Base-by-base conservation (phyloP, 1,284 basidiomycete species). In the Calocybe gambosa region DNA sequence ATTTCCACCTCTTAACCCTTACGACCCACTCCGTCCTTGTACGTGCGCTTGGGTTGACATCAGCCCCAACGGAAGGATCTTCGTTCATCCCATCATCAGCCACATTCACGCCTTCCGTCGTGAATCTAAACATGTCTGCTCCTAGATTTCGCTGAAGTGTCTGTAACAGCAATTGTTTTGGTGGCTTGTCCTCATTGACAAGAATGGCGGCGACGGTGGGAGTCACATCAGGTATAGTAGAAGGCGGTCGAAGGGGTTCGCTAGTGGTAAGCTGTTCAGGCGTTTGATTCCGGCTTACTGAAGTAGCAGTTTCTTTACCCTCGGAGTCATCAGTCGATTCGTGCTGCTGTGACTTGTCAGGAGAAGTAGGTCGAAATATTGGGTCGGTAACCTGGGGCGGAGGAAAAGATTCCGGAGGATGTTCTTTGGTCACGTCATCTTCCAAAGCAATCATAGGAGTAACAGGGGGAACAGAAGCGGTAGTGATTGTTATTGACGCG, bases 1-100 rank as follows among this genome's bases (percentile, higher is more conserved):
- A 69, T 55, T 60, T 67, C 67, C 67, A 69, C 45, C 62, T 58
- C 49, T 59, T 63, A 5, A 67, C 65, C 43, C 62, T 59, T 25
- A 68, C 64, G 31, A 62, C 57, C 65, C 66, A 69, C 55, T 66
- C 65, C 25, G 25, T 26, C 25, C 25, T 26, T 26, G 25, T 26
- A 9, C 25, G 25, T 9, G 9, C 9, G 9, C 9, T 26, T 9
- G 25, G 9, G 25, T 26, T 9, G 5, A 9, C 5, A 26, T 26
- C 9, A 4, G 60, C 60, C 44, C 60, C 57, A 57, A 58, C 41
- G 13, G 16, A 57, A 42, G 45, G 49, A 18, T 51, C 56, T 20
- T 51, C 55, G 18, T 43, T 55, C 20, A 50, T 25, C 1, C 55
- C 56, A 50, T 68, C 65, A 9, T 26, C 25, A 28, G 57, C 53